Evolutionary conservation across 2,329 filamentous ascomycete genomes (phyloP), one percentile per base, ranked within the genome.

Genomic region (Neofusicoccum ribis): DNA sequence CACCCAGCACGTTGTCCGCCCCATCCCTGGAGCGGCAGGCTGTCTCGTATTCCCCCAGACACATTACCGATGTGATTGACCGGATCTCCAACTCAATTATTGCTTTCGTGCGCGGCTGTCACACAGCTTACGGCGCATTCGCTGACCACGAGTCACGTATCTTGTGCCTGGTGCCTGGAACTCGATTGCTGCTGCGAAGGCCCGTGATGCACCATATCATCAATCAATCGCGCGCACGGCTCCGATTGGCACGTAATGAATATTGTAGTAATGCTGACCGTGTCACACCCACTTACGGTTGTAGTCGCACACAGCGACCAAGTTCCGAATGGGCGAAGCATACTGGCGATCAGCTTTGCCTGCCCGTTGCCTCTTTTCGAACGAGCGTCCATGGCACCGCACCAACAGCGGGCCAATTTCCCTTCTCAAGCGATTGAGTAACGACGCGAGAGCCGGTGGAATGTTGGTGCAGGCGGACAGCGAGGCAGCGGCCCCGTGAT

Each of bases 101-200:
- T 47, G 56, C 56, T 44, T 58, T 34, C 39, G 54, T 58, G 54
- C 39, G 20, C 39, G 37, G 39, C 39, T 14, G 43, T 60, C 39
- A 11, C n/a, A 60, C 56, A 23, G 56, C 56, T 47, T 44, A 59
- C 41, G 39, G 49, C 17, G 27, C 49, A 14, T 17, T 51, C 49
- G 20, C 31, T 31, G 50, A 27, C 56, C 56, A 60, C 56, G 56
- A 60, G 56, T 60, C 56, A 36, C 56, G 56, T 31, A 31, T 47
- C 43, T 46, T 37, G 56, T 60, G 56, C 56, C 56, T 60, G 56
- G 56, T 60, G 56, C 56, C 56, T 60, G 56, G 56, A 46, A 46
- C 12, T 60, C 41, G 41, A 47, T 5, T 23, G 12, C 43, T 60
- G n/a, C 43, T 60, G 41, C 56, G 54, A 36, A 46, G 39, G 41